Evolutionary conservation across 805 yeast genomes (phyloP).

Genomic region (Sugiyamaella boreocaroliniensis): DNA sequence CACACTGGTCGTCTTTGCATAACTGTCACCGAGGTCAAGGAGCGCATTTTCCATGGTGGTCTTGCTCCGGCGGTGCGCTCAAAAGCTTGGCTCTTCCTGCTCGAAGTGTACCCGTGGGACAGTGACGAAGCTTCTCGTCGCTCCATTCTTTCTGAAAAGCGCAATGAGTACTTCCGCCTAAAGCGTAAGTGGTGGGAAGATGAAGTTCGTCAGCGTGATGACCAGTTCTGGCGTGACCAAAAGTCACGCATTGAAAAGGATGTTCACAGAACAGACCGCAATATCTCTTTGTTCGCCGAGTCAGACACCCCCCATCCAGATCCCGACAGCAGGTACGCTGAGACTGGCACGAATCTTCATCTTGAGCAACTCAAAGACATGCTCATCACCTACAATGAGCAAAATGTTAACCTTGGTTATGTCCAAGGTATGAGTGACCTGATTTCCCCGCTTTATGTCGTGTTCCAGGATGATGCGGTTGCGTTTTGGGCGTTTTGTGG

Average conservation of each 20-base stretch:
- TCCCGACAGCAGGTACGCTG: conserved; percentile 47
- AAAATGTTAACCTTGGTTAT: conserved; percentile 79
- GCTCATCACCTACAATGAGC: conserved; percentile 77
- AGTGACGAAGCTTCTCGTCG: conserved; percentile 63
- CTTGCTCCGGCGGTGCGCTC: conserved; percentile 51
- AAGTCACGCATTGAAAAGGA: conserved; percentile 87
- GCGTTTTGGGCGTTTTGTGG: conserved; percentile 85
- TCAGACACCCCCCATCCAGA: conserved; percentile 38
- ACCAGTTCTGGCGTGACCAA: conserved; percentile 84
- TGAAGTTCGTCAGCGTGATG: conserved; percentile 44
- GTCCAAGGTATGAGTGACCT: conserved; percentile 98
- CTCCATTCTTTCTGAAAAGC: conserved; percentile 49
- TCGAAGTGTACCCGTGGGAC: conserved; percentile 87
- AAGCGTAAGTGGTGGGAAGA: conserved; percentile 70
- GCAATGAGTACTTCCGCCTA: conserved; percentile 50
- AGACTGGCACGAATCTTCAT: conserved; percentile 71
- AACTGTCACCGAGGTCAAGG: conserved; percentile 74
- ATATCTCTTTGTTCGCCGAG: conserved; percentile 55
- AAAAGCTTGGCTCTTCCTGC: conserved; percentile 80
- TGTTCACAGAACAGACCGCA: conserved; percentile 83
- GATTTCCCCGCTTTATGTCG: conserved; percentile 71
- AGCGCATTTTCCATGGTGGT: conserved; percentile 87
- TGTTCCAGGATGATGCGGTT: conserved; percentile 59
- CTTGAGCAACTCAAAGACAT: conserved; percentile 66
- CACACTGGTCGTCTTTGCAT: conserved; percentile 62